Base-by-base conservation (phyloP, 176 grass and related monocot species). In the Typha latifolia region DNA sequence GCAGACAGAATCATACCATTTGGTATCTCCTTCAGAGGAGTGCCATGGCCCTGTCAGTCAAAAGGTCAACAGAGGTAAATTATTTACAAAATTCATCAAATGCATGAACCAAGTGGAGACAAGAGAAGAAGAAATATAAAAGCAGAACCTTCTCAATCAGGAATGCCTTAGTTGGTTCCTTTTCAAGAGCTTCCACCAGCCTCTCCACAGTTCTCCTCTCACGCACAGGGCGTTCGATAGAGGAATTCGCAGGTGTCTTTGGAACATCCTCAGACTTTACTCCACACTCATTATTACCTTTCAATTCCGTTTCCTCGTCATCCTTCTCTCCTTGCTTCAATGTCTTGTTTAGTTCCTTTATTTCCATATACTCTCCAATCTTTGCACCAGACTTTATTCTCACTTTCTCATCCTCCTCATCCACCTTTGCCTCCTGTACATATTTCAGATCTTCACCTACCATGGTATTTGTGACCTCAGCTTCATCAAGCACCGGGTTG, bases 11-110 rank as follows among this genome's bases (percentile, higher is more conserved):
- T 18, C 5, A 61, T 76, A 76, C 73, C 73, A 31, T 26, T 76
- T 67, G 73, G 73, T 76, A 76, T 76, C 21, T 76, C 73, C 51
- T 76, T 76, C 51, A 76, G 64, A 29, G 73, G 63, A 59, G 73
- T 76, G 14, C 73, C 73, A 48, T 51, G 51, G 10, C 73, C 73
- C 73, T 76, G 18, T n/a, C 27, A 59, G 29, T 50, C 21, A 48
- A 32, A 43, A 75, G 19, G 47, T 13, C 10, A 22, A 55, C 13
- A 43, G 19, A 63, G 4, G 29, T 15, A 53, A 57, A 34, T 14
- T 15, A 20, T 55, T 13, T 4, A 59, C 26, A 34, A 34, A 47
- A 12, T 34, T 20, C 51, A 16, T 59, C 5, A 50, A 26, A 26
- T 4, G 14, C 57, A 23, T 10, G 49, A 51, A 72, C 23, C 48